These are phyloP conservation scores for Iris pallida DNA, from an alignment of 116 monocot genomes.

Conservation along the genomic window DNA sequence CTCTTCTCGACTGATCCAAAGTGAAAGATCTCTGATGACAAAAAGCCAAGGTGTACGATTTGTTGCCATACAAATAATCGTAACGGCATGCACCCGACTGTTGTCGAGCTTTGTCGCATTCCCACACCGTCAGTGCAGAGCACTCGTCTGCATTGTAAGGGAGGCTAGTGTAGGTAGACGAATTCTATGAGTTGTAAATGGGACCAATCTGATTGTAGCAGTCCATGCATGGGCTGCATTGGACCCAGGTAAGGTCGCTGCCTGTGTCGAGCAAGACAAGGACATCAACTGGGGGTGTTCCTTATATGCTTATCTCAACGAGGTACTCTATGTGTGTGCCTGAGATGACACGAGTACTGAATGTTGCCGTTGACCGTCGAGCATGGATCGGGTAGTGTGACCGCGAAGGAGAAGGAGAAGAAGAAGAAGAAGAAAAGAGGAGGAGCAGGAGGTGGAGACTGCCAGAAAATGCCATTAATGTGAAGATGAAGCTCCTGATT, in stretches of 20 bases:
- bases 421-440: not conserved
- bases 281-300: constrained; percentile 22
- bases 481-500: too few relatives aligned
- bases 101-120: not conserved
- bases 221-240: constrained; percentile 45
- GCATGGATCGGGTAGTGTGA: too few relatives aligned
- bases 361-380: too few relatives aligned
- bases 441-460: not conserved
- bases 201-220: constrained; percentile 37
- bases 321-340: constrained; percentile 20
- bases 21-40: constrained; percentile 5
- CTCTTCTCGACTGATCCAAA: not conserved
- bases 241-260: constrained; percentile 31
- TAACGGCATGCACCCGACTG: not conserved
- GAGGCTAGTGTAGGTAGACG: constrained; percentile 24
- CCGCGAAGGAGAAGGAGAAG: not conserved
- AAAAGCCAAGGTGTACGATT: not conserved
- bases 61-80: not conserved
- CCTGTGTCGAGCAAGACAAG: constrained; percentile 56
- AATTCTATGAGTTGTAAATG: constrained; percentile 36
- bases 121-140: not conserved
- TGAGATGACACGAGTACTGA: too few relatives aligned
- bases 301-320: constrained; percentile 29
- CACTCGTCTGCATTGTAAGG: constrained; percentile 25
- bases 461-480: too few relatives aligned